Evolutionary conservation across 257 asterid species (phyloP).

Genomic region (Solanum medicagineum): DNA sequence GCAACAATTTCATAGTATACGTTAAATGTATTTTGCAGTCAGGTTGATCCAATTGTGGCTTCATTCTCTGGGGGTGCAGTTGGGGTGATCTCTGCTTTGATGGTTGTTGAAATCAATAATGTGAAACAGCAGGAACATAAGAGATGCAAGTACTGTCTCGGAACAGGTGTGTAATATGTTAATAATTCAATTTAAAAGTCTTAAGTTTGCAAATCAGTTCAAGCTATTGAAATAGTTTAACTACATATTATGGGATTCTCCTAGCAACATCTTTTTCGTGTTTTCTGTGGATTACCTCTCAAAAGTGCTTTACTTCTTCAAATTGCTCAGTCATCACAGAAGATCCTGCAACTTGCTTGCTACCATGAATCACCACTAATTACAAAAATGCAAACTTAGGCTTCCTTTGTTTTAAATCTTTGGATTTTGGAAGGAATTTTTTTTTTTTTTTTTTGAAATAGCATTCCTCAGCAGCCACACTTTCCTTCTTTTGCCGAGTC

Average conservation of each 20-base stretch:
- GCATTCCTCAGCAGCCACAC: neutral
- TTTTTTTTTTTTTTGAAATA: neutral
- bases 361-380: neutral
- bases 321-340: neutral
- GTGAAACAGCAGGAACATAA: constrained; percentile 94
- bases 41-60: constrained; percentile 96
- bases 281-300: neutral
- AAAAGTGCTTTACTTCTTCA: neutral
- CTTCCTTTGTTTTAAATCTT: neutral
- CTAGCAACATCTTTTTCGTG: neutral
- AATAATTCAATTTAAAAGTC: neutral
- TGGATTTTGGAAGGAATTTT: neutral
- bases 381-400: neutral
- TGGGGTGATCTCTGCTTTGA: constrained; percentile 93
- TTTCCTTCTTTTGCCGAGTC: no score
- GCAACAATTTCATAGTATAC: neutral
- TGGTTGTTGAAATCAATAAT: constrained; percentile 96
- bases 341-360: neutral
- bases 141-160: constrained; percentile 96
- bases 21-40: constrained; percentile 20
- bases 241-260: neutral
- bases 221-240: neutral
- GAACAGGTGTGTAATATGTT: constrained; percentile 48
- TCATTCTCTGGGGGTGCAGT: constrained; percentile 98
- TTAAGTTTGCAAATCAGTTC: neutral